A percentile compares a stretch with the other conserved stretches of the same genome.
These are phyloP conservation scores for Aspergillus intermedius DNA, from an alignment of 2,329 filamentous ascomycete genomes.

Conservation along the genomic window DNA sequence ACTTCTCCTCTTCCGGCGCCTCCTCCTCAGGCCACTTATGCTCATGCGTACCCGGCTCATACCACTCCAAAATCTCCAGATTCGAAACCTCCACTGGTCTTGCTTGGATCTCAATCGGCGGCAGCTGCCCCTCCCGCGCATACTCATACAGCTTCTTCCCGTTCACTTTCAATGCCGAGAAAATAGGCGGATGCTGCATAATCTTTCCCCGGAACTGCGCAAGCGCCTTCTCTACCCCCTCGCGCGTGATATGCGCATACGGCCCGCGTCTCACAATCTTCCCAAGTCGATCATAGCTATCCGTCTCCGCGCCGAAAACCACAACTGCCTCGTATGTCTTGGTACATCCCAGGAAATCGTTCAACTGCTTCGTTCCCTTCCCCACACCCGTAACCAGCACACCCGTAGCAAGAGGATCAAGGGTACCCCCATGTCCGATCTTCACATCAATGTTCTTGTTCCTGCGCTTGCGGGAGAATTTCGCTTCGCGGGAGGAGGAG, in stretches of 20 bases:
- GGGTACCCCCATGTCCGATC: slow-evolving; percentile 90
- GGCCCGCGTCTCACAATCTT: slow-evolving; percentile 69
- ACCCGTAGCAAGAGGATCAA: slow-evolving; percentile 89
- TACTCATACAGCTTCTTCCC: slow-evolving; percentile 96
- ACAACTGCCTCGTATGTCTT: slow-evolving; percentile 90
- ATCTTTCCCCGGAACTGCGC: slow-evolving; percentile 71
- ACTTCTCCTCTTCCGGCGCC: slow-evolving; percentile 67
- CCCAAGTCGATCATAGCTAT: slow-evolving; percentile 82
- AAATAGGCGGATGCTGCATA: slow-evolving; percentile 85
- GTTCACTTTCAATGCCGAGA: slow-evolving; percentile 85
- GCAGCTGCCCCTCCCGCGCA: slow-evolving; percentile 77
- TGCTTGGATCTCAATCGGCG: slow-evolving; percentile 77
- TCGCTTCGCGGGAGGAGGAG: slow-evolving; percentile 43
- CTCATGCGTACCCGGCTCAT: slow-evolving; percentile 71
- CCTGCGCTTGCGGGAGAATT: slow-evolving; percentile 55
- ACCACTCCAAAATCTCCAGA: slow-evolving; percentile 75
- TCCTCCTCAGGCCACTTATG: slow-evolving; percentile 76
- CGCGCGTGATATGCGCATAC: slow-evolving; percentile 75
- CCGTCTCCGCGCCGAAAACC: slow-evolving; percentile 84
- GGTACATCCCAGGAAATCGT: slow-evolving; percentile 74
- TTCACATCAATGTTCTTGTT: slow-evolving; percentile 68
- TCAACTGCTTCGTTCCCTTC: slow-evolving; percentile 75
- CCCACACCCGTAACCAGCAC: slow-evolving; percentile 86
- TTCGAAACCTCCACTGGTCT: slow-evolving; percentile 71
- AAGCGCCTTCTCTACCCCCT: slow-evolving; percentile 70